Conservation (phyloP, 2,329 filamentous ascomycete species). For the Ophiostoma perfectum region DNA sequence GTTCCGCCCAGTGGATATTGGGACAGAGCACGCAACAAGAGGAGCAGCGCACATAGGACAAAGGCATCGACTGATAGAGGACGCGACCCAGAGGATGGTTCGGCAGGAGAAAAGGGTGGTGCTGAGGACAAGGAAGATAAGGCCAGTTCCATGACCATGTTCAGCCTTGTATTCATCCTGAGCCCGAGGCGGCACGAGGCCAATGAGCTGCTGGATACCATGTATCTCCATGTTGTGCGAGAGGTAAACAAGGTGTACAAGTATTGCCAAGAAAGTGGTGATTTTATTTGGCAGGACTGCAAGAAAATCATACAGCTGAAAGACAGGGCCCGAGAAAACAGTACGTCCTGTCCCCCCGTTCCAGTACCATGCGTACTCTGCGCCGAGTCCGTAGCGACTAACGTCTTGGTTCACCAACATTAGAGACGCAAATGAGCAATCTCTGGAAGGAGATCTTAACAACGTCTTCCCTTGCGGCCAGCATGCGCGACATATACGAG, state of each 20-base stretch:
- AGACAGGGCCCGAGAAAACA: constrained; percentile 70
- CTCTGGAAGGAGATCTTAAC: constrained; percentile 67
- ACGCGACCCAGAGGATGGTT: constrained; percentile 30
- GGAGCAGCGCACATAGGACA: constrained; percentile 23
- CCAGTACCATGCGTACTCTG: background rate
- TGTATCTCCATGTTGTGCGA: constrained; percentile 85
- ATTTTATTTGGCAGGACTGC: constrained; percentile 88
- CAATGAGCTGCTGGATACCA: constrained; percentile 64
- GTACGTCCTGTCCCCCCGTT: constrained; percentile 35
- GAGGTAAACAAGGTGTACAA: constrained; percentile 90
- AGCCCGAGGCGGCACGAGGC: constrained; percentile 74
- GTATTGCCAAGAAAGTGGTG: constrained; percentile 81
- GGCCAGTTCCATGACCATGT: constrained; percentile 82
- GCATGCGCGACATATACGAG: constrained; percentile 74
- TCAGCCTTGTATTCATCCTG: constrained; percentile 91
- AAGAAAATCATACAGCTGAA: constrained; percentile 76
- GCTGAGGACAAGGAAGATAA: constrained; percentile 53
- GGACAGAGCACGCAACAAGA: constrained; percentile 38
- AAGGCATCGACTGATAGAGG: constrained; percentile 8
- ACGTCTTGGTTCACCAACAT: background rate
- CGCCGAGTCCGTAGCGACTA: background rate
- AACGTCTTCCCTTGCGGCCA: constrained; percentile 72
- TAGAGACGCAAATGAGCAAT: constrained; percentile 47
- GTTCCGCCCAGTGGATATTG: constrained; percentile 72
- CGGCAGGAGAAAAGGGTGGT: constrained; percentile 27